Base-by-base conservation (phyloP, 2,329 filamentous ascomycete genomes). In the Botryosphaeria dothidea region DNA sequence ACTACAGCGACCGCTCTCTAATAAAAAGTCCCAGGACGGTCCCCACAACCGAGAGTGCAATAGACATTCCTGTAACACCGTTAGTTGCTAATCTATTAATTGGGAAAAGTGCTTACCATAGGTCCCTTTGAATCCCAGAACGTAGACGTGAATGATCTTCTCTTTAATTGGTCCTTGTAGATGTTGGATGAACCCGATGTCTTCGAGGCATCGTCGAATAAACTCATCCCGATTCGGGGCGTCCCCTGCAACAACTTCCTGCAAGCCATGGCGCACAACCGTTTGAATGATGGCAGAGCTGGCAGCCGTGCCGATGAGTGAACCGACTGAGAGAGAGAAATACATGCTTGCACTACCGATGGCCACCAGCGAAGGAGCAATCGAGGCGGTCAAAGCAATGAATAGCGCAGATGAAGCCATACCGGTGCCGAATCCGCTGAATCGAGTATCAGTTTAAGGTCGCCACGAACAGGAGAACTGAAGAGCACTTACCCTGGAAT, bases 331-430 rank as follows among this genome's bases (percentile, higher is more conserved):
- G 0, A 38, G 54, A 2, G 69, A 52, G 0, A 75, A 66, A 64
- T 73, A 75, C 17, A 75, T 45, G 17, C 66, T 65, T 0, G 69
- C 67, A 15, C 69, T 67, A 6, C 70, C 72, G 36, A 74, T 70
- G 3, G 73, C 72, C 0, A 65, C 64, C 36, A 69, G 65, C 7
- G 49, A 29, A 1, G 67, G 69, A 29, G 70, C 70, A 1, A 75
- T 66, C 1, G 68, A 67, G 8, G 71, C 71, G 63, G 72, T 70
- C 2, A 74, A 52, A 21, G 67, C 68, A 34, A 73, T 70, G 64
- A 75, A 74, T 1, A 74, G 62, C 1, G 71, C 70, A 1, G 71
- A 73, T 27, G 67, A 67, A 3, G 69, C 68, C 11, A 73, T 69
- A 0, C 71, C 72, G n/a, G 66, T 70, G 1, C 68, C 73, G 52